These are phyloP conservation scores for Pythium insidiosum DNA, from an alignment of 352 stramenopile species.

Conservation along the genomic window DNA sequence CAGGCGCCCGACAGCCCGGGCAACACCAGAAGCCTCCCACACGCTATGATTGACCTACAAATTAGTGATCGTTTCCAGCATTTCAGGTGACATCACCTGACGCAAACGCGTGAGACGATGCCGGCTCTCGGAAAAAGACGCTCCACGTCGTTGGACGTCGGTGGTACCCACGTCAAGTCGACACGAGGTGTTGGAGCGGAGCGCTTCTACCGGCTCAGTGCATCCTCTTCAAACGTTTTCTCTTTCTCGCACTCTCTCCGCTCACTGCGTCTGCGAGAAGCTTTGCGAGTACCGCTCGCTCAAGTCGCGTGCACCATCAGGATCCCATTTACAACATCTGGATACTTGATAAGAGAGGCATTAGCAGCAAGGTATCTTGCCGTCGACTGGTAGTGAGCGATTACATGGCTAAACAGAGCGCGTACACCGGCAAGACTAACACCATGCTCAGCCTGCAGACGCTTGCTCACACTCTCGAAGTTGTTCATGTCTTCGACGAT, in stretches of 20 bases:
- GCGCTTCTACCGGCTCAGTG: not conserved
- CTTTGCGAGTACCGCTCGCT: not conserved
- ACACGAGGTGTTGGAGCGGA: not conserved
- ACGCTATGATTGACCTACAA: not conserved
- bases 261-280: not conserved
- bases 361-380: not conserved
- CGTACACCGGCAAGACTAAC: constrained; percentile 1
- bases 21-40: not conserved
- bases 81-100: not conserved
- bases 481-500: constrained; percentile 11
- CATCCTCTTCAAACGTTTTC: not conserved
- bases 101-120: not conserved
- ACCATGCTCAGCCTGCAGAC: not conserved
- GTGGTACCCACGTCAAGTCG: constrained; percentile 4
- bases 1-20: not conserved
- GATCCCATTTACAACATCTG: not conserved
- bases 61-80: not conserved
- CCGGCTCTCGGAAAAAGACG: constrained; percentile 2
- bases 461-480: constrained; percentile 14
- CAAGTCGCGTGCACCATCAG: not conserved
- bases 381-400: not conserved
- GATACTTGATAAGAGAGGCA: not conserved
- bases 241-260: not conserved
- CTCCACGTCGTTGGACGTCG: constrained; percentile 7
- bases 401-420: not conserved